Evolutionary conservation across 805 yeast species (phyloP).

Genomic region (Blastobotrys attinorum): DNA sequence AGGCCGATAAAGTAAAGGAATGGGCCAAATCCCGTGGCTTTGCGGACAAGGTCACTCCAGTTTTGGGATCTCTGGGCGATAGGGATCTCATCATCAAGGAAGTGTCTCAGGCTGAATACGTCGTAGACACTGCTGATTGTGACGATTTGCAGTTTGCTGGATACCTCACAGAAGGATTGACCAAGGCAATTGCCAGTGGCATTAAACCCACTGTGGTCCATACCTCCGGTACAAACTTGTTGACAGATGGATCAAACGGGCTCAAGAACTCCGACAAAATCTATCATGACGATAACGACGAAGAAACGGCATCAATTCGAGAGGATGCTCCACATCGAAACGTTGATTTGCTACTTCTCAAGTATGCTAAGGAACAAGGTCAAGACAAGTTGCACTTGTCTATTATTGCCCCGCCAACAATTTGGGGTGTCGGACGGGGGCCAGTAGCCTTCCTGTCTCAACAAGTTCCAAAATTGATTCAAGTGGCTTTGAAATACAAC

Average conservation of each 20-base stretch:
- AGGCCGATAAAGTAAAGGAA: conserved; percentile 7
- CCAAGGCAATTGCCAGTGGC: conserved; percentile 7
- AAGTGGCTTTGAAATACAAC: conserved; percentile 7
- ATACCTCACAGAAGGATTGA: conserved; percentile 8
- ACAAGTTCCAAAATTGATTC: conserved; percentile 11
- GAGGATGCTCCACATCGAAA: conserved; percentile 14
- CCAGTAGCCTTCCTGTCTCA: conserved; percentile 11
- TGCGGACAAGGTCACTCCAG: conserved; percentile 5
- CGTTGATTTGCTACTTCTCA: conserved; percentile 10
- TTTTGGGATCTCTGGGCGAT: conserved; percentile 5
- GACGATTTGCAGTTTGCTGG: conserved; percentile 11
- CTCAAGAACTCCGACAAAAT: conserved; percentile 3
- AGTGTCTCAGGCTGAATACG: conserved; percentile 7
- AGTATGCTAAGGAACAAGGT: conserved; percentile 5
- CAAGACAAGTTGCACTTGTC: conserved; percentile 7
- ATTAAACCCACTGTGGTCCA: conserved; percentile 12
- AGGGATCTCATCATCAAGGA: conserved; percentile 6
- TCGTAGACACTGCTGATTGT: conserved; percentile 12
- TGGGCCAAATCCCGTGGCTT: conserved; percentile 13
- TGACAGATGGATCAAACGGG: conserved; percentile 12
- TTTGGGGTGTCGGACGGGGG: conserved; percentile 19
- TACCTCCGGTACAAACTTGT: conserved; percentile 15
- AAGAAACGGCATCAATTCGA: conserved; percentile 10
- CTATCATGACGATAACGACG: conserved; percentile 11
- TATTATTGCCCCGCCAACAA: conserved; percentile 18